phyloP scores from a whole-genome alignment of 352 stramenopile genomes.

The Phytophthora pseudosyringae region DNA sequence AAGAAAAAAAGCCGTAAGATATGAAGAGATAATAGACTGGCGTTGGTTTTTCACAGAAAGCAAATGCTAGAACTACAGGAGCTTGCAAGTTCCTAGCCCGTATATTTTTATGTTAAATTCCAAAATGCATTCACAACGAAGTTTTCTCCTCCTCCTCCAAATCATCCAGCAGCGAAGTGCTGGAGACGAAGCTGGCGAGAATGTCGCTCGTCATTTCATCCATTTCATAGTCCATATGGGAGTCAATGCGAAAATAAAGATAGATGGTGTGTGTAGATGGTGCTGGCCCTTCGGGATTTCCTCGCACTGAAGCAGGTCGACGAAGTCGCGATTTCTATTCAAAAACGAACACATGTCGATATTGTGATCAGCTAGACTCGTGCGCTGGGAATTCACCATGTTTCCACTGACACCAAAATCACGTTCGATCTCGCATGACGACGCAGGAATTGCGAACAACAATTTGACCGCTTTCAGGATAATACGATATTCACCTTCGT shows the following conservation, averaged over 20 bases:
- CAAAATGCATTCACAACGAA: no score
- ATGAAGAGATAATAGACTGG: no score
- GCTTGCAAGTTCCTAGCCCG: no score
- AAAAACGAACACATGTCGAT: slow-evolving; percentile 26
- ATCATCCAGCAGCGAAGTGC: no score
- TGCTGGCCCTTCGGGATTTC: slow-evolving; percentile 15
- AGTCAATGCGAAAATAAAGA: no score
- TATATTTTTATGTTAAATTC: no score
- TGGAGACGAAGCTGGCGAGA: no score
- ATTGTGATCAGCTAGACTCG: slow-evolving; percentile 12
- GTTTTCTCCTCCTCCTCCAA: no score
- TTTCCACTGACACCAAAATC: slow-evolving; percentile 23
- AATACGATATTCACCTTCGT: slow-evolving; percentile 10
- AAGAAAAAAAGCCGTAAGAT: no score
- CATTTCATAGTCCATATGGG: background rate
- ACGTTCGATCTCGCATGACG: slow-evolving; percentile 21
- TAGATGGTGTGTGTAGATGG: slow-evolving; percentile 4
- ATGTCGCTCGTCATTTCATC: no score
- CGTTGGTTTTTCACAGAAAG: no score
- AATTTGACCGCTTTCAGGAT: slow-evolving; percentile 24
- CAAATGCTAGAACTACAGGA: no score
- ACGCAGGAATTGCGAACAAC: slow-evolving; percentile 12
- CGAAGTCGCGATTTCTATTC: slow-evolving; percentile 20
- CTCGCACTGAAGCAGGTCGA: slow-evolving; percentile 26
- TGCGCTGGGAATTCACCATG: slow-evolving; percentile 26